These are phyloP conservation scores for Heterobasidion parviporum DNA, from an alignment of 1,284 basidiomycete genomes.

Conservation along the genomic window DNA sequence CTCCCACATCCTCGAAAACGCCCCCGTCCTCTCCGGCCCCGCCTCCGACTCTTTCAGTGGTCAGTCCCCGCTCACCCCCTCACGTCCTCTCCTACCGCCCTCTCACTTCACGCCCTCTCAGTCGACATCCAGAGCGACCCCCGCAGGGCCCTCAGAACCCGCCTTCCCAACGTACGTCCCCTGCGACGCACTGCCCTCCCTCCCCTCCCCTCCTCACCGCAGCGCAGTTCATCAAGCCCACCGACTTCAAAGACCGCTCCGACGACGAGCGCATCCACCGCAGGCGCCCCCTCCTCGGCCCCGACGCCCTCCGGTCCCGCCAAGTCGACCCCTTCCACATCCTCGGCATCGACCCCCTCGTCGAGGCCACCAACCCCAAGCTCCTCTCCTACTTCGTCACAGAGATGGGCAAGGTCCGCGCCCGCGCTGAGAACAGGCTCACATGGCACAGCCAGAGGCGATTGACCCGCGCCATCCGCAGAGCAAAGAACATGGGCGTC, in stretches of 20 bases:
- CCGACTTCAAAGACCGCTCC: constrained; percentile 15
- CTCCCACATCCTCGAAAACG: background rate
- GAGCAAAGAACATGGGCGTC: constrained; percentile 91
- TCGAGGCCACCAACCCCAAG: constrained; percentile 57
- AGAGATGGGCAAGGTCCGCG: constrained; percentile 80
- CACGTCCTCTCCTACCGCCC: background rate
- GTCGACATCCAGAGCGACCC: background rate
- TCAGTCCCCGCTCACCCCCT: background rate
- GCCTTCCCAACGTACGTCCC: background rate
- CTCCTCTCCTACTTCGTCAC: constrained; percentile 68
- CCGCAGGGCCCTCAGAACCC: background rate
- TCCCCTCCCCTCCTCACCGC: background rate
- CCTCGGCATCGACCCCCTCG: constrained; percentile 60
- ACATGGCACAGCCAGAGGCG: constrained; percentile 78
- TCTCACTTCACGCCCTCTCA: background rate
- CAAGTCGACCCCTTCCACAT: constrained; percentile 62
- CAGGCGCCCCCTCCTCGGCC: constrained; percentile 37
- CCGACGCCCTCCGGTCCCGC: constrained; percentile 40
- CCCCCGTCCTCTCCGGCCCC: background rate
- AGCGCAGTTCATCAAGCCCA: constrained; percentile 23
- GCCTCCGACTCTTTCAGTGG: background rate
- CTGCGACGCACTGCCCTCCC: background rate
- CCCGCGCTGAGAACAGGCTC: constrained; percentile 64
- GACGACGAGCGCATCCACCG: constrained; percentile 7
- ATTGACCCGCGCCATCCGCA: constrained; percentile 81